Evolutionary conservation across 2,329 filamentous ascomycete genomes (phyloP).

Genomic region (Aspergillus sclerotialis): DNA sequence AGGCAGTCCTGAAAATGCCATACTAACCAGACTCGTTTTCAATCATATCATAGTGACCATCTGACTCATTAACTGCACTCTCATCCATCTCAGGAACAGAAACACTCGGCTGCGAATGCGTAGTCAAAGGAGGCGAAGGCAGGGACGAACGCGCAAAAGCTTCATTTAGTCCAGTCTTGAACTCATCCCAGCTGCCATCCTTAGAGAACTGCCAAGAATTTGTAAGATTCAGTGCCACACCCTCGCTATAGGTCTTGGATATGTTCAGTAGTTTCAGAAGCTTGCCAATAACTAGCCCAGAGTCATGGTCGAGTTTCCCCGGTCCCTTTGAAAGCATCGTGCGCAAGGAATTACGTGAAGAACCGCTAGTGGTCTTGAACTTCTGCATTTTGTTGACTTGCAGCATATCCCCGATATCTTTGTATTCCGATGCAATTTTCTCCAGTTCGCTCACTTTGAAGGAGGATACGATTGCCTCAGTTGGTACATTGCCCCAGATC

Average conservation of each 20-base stretch:
- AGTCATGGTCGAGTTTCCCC: constrained; percentile 7
- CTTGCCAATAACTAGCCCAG: constrained; percentile 15
- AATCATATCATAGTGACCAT: too few relatives aligned
- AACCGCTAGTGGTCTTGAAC: neutral
- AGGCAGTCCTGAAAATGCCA: too few relatives aligned
- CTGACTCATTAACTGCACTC: too few relatives aligned
- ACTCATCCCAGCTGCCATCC: constrained; percentile 7
- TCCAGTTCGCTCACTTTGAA: constrained; percentile 19
- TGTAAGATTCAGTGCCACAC: constrained; percentile 15
- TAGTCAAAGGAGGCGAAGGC: too few relatives aligned
- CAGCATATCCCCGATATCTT: constrained; percentile 18
- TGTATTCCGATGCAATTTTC: constrained; percentile 7
- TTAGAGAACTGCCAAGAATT: constrained; percentile 15
- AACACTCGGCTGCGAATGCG: too few relatives aligned
- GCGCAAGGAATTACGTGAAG: constrained; percentile 9
- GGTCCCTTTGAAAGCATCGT: constrained; percentile 5
- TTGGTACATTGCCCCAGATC: constrained; percentile 25
- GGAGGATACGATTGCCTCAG: constrained; percentile 19
- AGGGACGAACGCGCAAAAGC: too few relatives aligned
- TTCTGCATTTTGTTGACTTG: constrained; percentile 17
- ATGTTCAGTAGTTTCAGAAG: constrained; percentile 15
- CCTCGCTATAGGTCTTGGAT: constrained; percentile 13
- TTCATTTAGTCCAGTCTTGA: constrained; percentile 7
- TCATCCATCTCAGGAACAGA: too few relatives aligned
- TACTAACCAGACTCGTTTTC: too few relatives aligned